Evolutionary conservation across 257 asterid species (phyloP).

Genomic region (Dorcoceras hygrometricum): DNA sequence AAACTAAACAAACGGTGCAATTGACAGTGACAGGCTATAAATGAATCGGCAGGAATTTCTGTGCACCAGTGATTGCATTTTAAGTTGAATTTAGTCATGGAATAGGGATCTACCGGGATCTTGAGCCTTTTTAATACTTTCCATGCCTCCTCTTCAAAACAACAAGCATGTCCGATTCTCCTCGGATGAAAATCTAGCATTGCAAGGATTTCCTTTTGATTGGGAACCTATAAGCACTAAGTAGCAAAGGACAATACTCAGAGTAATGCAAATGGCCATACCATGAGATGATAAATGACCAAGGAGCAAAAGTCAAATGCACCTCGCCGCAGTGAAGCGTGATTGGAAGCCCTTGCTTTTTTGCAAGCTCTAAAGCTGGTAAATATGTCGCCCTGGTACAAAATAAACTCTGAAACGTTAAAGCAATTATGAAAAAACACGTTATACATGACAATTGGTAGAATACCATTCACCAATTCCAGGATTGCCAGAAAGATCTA

Average conservation of each 20-base stretch:
- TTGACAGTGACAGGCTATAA: not conserved
- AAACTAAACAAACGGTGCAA: slow-evolving; percentile 6
- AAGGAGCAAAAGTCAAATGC: slow-evolving; percentile 36
- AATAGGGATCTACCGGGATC: slow-evolving; percentile 60
- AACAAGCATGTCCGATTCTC: slow-evolving; percentile 98
- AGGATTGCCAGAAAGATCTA: slow-evolving; percentile 96
- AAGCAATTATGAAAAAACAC: not conserved
- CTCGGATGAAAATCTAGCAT: slow-evolving; percentile 80
- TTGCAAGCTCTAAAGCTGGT: slow-evolving; percentile 83
- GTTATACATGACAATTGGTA: slow-evolving; percentile 15
- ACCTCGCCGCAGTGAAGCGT: slow-evolving; percentile 99
- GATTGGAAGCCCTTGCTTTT: slow-evolving; percentile 65
- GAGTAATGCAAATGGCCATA: slow-evolving; percentile 23
- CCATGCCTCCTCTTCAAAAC: slow-evolving; percentile 70
- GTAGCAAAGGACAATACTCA: slow-evolving; percentile 38
- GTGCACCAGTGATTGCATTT: not conserved
- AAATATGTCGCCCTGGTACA: slow-evolving; percentile 65
- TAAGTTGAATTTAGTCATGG: not conserved
- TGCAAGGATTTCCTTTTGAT: slow-evolving; percentile 65
- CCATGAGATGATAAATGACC: slow-evolving; percentile 11
- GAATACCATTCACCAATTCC: slow-evolving; percentile 79
- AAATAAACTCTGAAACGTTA: slow-evolving; percentile 20
- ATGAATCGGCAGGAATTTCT: not conserved
- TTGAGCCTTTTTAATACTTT: slow-evolving; percentile 45
- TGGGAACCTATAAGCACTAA: slow-evolving; percentile 83